Evolutionary conservation across 352 stramenopile genomes (phyloP), one percentile per base, ranked within the genome.

Genomic region (Phytophthora agathidicida): DNA sequence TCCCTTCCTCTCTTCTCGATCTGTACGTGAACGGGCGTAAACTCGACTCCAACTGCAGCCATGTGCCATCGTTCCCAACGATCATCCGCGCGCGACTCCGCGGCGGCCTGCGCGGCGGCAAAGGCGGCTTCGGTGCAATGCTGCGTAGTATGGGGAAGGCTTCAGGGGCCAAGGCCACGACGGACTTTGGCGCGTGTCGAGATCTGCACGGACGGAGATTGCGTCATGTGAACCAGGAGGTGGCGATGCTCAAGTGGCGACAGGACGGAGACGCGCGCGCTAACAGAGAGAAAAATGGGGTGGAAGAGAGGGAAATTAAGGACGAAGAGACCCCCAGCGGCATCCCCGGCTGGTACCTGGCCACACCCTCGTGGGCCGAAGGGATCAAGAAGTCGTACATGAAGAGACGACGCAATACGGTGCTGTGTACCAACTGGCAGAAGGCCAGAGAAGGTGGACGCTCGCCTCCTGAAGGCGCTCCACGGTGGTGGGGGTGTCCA

Each of bases 161-260:
- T 1, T 71, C 85, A 7, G 77, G 83, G 0, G 71, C 75, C 32
- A 91, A 88, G 53, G 65, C 75, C 6, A 93, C 85, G 32, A 91
- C 81, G 16, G 81, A 80, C 65, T 93, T 93, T 56, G 84, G 86
- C 23, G 83, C 86, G 16, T 94, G 85, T 45, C 81, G 85, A 49
- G 85, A 94, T 26, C 66, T 94, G 27, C 80, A 92, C 46, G 86
- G 86, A 17, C 81, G 86, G 13, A 80, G 86, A 0, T 66, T 94
- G 48, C 84, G 86, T 7, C 86, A 96, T 42, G 86, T 96, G 62
- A 96, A 94, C 63, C 85, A 96, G 45, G 85, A 96, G 62, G 83
- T 96, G 53, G 81, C 81, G 1, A 83, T 94, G 70, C 67, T 80
- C 38, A 94, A 96, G 67, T 96, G 84, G 86, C 71, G 60, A 13